Conservation (phyloP, 148 eudicot species). For the Vaccinium macrocarpon region DNA sequence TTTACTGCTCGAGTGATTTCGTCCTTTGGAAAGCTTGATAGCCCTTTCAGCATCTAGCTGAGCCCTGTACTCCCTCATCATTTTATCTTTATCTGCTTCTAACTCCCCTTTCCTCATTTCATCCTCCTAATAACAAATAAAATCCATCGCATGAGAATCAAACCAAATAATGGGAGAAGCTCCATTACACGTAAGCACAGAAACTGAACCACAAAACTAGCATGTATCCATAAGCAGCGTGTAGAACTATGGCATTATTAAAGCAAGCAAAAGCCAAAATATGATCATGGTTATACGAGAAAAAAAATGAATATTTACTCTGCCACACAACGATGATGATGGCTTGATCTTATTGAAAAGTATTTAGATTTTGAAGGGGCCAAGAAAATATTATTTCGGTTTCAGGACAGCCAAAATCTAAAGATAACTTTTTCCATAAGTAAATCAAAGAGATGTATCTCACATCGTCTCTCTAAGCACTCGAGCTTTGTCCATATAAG, state of each 20-base stretch:
- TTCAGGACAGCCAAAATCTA: background rate
- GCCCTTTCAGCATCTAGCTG: slow-evolving; percentile 98
- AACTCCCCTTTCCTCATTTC: slow-evolving; percentile 82
- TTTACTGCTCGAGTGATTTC: slow-evolving; percentile 82
- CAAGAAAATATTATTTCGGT: background rate
- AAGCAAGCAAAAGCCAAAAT: background rate
- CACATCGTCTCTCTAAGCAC: background rate
- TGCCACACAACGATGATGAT: background rate
- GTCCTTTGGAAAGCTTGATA: slow-evolving; percentile 81
- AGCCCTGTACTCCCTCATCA: slow-evolving; percentile 95
- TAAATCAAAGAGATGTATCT: background rate
- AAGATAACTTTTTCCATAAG: background rate
- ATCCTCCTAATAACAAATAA: slow-evolving; percentile 65
- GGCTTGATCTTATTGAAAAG: background rate
- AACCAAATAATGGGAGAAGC: background rate
- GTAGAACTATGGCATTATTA: background rate
- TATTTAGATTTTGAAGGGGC: background rate
- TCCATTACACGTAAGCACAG: background rate
- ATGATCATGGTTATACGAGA: background rate
- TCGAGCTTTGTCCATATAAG: background rate
- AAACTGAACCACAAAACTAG: slow-evolving; percentile 1
- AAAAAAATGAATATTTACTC: background rate
- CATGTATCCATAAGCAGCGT: background rate
- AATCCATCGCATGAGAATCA: slow-evolving; percentile 3
- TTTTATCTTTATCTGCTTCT: slow-evolving; percentile 98